phyloP scores from a whole-genome alignment of 129 eudicot species.

The carrot (Daucus carota) region DNA sequence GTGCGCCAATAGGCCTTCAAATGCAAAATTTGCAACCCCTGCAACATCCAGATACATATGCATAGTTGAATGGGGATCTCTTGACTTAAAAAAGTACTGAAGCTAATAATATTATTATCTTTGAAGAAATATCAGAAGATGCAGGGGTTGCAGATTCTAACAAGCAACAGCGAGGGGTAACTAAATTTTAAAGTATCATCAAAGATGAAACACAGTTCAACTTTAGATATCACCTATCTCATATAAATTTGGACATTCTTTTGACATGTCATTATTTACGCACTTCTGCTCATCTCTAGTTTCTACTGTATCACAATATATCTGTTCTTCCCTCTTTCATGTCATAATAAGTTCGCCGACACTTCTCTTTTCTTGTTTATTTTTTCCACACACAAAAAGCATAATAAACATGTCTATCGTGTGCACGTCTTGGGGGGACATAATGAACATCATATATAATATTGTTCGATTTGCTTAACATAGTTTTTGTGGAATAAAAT shows the following conservation, averaged over 20 bases:
- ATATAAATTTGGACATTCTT: neutral
- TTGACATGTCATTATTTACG: neutral
- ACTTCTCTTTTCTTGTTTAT: neutral
- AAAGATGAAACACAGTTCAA: neutral
- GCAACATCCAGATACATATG: slow-evolving; percentile 69
- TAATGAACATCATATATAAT: neutral
- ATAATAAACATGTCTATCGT: neutral
- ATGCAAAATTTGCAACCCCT: slow-evolving; percentile 39
- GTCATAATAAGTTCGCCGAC: neutral
- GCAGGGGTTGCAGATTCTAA: neutral
- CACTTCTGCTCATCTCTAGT: neutral
- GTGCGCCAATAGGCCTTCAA: slow-evolving; percentile 45
- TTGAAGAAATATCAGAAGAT: slow-evolving; percentile 7
- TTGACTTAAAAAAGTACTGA: slow-evolving; percentile 14
- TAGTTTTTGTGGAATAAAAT: neutral
- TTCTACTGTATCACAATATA: neutral
- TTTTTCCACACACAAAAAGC: neutral
- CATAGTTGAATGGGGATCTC: slow-evolving; percentile 42
- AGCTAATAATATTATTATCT: neutral
- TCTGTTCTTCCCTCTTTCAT: neutral
- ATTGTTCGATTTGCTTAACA: neutral
- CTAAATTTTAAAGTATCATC: neutral
- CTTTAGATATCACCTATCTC: neutral
- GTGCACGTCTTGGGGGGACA: neutral
- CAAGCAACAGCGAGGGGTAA: neutral